Base-by-base conservation (phyloP, 192 early-diverging fungal species). In the Chytriomyces hyalinus region DNA sequence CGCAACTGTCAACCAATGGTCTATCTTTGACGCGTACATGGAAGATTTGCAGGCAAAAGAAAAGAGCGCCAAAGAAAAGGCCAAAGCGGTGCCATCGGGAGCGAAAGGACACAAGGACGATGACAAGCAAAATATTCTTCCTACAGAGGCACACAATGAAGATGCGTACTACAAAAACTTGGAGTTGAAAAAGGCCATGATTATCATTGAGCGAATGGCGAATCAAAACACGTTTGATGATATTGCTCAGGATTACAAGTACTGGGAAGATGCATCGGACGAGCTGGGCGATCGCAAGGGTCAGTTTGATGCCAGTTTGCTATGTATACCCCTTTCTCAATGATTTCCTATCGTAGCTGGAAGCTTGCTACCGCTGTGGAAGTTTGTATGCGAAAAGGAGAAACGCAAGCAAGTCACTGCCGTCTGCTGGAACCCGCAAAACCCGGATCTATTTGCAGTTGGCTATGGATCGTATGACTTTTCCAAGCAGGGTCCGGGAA, bases 171-270 rank as follows among this genome's bases (percentile, higher is more conserved):
- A 87, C 80, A 89, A 87, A 66, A 86, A 86, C 73, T 44, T 80
- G 3, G 89, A 90, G 50, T 80, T 90, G 13, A 83, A 86, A 47
- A 88, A 86, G 76, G 80, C 82, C 0, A 77, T 90, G 44, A 83
- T 80, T 47, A 85, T 87, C 47, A 80, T 88, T 49, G 89, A 90
- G 73, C 70, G 89, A 26, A 90, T 90, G 89, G 88, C 89, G 28
- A 90, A 90, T 57, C 89, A 90, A 61, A 90, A 90, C 79, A 89
- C 88, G 20, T 90, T 87, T 79, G 89, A 90, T 78, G 89, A 90
- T 49, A 86, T 90, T 49, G 80, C 88, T 4, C 87, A 90, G 74
- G 89, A 90, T 73, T 90, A 84, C 78, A 89, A 90, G 70, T 90
- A 88, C 67, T 90, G 88, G 88, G 88, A 90, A 73, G 89, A 90